Evolutionary conservation across 140 eudicot species (phyloP).

Genomic region (Erigeron philadelphicus): DNA sequence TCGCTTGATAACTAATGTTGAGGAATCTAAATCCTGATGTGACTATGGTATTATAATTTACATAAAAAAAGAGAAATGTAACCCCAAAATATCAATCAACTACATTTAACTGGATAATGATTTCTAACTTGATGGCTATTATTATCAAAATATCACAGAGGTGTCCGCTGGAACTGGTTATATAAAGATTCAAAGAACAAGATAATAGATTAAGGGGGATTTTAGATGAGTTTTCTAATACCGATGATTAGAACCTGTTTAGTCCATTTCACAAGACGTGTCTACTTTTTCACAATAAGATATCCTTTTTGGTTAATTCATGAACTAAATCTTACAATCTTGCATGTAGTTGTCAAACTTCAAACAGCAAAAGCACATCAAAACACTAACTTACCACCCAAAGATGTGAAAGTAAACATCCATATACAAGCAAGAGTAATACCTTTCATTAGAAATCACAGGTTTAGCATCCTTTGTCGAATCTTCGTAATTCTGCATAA

Average conservation of each 20-base stretch:
- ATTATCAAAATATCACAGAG: background rate
- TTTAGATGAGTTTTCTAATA: background rate
- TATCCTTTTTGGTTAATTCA: too few relatives aligned
- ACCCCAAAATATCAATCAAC: too few relatives aligned
- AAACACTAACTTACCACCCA: background rate
- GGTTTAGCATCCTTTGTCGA: conserved; percentile 50
- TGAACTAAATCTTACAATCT: too few relatives aligned
- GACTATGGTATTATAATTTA: too few relatives aligned
- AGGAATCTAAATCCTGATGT: too few relatives aligned
- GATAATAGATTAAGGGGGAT: background rate
- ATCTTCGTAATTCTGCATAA: conserved; percentile 63
- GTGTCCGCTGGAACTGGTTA: background rate
- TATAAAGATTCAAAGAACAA: background rate
- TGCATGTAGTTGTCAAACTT: background rate
- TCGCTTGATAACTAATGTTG: too few relatives aligned
- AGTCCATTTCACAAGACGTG: too few relatives aligned
- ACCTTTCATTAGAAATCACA: conserved; percentile 75
- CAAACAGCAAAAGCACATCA: background rate
- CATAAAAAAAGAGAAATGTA: too few relatives aligned
- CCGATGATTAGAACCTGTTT: too few relatives aligned
- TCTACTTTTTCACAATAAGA: too few relatives aligned
- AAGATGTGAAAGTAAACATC: background rate
- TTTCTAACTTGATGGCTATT: too few relatives aligned
- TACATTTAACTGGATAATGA: too few relatives aligned
- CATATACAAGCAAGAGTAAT: background rate